These are phyloP conservation scores for Verticillium nonalfalfae DNA, from an alignment of 2,329 filamentous ascomycete species.

Conservation along the genomic window DNA sequence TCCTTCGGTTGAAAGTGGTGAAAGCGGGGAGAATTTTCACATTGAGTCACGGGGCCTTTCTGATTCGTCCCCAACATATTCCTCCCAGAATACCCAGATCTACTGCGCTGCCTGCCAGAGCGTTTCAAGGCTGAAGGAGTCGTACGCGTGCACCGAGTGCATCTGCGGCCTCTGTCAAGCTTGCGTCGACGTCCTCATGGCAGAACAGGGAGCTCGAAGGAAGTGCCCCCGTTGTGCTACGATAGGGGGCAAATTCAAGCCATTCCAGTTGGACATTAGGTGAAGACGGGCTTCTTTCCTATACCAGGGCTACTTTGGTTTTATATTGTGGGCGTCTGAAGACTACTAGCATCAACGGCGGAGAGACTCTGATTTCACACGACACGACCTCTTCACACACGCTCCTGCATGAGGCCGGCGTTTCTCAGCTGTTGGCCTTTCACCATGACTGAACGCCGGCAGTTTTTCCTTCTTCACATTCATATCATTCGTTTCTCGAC, in stretches of 20 bases:
- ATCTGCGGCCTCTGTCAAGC: constrained; percentile 88
- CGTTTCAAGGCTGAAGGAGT: constrained; percentile 70
- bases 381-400: neutral
- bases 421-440: neutral
- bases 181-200: constrained; percentile 76
- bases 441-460: neutral
- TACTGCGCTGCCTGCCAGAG: constrained; percentile 86
- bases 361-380: neutral
- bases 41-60: constrained; percentile 59
- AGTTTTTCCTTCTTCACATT: neutral
- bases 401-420: neutral
- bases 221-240: constrained; percentile 76
- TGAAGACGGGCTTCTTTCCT: constrained; percentile 30
- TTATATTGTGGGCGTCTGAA: neutral
- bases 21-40: constrained; percentile 66
- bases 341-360: neutral
- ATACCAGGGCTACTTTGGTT: neutral
- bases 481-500: neutral
- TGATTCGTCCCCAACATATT: constrained; percentile 68
- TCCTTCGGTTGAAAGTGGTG: constrained; percentile 77
- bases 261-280: constrained; percentile 77
- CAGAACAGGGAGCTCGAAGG: constrained; percentile 66
- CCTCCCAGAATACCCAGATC: constrained; percentile 74
- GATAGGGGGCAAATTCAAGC: constrained; percentile 75
- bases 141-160: constrained; percentile 92